phyloP scores from a whole-genome alignment of 805 yeast species.

The Saccharomycopsis microspora region DNA sequence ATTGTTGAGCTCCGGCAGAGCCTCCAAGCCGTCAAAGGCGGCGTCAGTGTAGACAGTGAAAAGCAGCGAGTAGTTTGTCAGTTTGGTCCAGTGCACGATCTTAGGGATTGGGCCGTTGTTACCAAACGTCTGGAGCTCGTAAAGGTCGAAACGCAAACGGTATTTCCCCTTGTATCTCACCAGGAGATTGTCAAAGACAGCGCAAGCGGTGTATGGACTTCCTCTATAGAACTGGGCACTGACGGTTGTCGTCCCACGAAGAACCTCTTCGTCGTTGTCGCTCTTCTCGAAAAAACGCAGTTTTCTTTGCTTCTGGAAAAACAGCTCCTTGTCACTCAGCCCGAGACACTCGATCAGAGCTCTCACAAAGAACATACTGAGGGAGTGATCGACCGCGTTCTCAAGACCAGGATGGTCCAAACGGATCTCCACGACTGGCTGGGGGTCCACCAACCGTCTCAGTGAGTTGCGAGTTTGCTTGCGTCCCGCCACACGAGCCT shows the following conservation, averaged over 20 bases:
- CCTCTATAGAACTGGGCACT: constrained; percentile 15
- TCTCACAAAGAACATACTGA: constrained; percentile 15
- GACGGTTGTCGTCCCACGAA: constrained; percentile 16
- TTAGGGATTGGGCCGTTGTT: constrained; percentile 2
- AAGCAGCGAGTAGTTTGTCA: constrained; percentile 6
- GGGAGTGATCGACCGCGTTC: constrained; percentile 12
- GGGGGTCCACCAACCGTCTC: constrained; percentile 17
- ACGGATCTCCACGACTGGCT: constrained; percentile 16
- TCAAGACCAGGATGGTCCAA: background rate
- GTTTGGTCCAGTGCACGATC: constrained; percentile 11
- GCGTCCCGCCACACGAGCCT: constrained; percentile 17
- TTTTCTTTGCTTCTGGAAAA: constrained; percentile 16
- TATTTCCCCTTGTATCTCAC: constrained; percentile 16
- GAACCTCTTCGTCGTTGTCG: constrained; percentile 11
- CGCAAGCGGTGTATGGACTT: constrained; percentile 15
- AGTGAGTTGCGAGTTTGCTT: constrained; percentile 14
- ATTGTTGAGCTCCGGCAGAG: constrained; percentile 14
- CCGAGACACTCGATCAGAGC: constrained; percentile 16
- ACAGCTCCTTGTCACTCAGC: constrained; percentile 6
- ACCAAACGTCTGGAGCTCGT: constrained; percentile 12
- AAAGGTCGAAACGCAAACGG: constrained; percentile 15
- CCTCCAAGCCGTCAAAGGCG: constrained; percentile 16
- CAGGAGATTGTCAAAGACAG: constrained; percentile 15
- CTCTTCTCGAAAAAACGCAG: constrained; percentile 9
- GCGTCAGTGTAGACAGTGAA: constrained; percentile 17